Conservation (phyloP, 305 asterid genomes). For the Petunia hybrid region DNA sequence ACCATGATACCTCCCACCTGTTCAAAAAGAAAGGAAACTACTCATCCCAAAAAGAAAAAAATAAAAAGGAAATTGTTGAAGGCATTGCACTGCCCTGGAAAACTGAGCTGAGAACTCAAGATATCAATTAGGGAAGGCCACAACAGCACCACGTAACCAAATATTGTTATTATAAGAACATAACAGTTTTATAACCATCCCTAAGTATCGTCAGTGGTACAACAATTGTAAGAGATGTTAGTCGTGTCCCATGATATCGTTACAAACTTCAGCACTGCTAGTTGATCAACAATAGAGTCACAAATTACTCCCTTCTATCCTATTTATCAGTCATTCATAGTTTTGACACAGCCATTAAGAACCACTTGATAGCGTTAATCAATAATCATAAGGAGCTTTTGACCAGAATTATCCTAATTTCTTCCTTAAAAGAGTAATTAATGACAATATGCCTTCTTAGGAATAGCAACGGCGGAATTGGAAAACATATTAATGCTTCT, state of each 20-base stretch:
- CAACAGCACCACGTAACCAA: not conserved
- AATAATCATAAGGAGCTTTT: not conserved
- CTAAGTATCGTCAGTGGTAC: not conserved
- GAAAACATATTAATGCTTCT: not conserved
- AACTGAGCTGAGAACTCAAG: constrained; percentile 8
- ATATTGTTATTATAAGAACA: constrained; percentile 20
- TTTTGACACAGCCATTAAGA: not conserved
- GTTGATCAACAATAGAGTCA: not conserved
- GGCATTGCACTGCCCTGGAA: constrained; percentile 15
- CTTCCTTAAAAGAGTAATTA: not conserved
- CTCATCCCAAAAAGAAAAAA: not conserved
- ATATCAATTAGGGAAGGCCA: not conserved
- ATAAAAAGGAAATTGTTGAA: not conserved
- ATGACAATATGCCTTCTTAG: not conserved
- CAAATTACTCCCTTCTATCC: not conserved
- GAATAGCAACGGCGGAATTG: not conserved
- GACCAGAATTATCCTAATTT: not conserved
- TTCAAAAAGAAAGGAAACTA: constrained; percentile 31
- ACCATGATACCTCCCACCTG: constrained; percentile 83
- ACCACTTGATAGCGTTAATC: not conserved
- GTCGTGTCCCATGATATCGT: not conserved
- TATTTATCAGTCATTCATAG: not conserved
- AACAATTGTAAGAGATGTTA: not conserved
- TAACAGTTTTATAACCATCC: not conserved
- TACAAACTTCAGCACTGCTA: constrained; percentile 5